Evolutionary conservation across 805 yeast species (phyloP), one percentile per base, ranked within the genome.

Genomic region (Cyberlindnera americana): DNA sequence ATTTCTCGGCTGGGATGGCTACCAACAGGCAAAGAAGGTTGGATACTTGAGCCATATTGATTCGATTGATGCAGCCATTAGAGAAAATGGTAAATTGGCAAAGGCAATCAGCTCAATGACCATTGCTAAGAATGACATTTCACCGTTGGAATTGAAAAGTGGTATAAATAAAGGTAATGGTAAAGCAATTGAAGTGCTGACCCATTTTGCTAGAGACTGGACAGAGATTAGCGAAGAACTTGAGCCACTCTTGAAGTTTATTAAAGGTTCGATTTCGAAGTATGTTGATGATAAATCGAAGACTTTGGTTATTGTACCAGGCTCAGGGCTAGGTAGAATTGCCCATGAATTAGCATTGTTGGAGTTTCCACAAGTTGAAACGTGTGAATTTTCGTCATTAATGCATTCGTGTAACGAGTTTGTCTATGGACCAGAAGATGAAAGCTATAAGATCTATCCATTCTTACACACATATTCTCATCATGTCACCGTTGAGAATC

Each of bases 161-260:
- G 59, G 50, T 1, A 36, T 47, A 8, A 33, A 18, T 11, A 47
- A 29, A 25, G 48, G 49, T 16, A 61, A 70, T 40, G 66, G 64
- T 38, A 60, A 77, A 40, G 84, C 83, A 2, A 69, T 78, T 19
- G 95, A 84, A 57, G 67, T 85, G 6, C 52, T 91, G 24, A 80
- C 88, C 36, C 96, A 89, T 59, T 74, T 74, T 44, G 75, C 80
- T 9, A 66, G 96, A 34, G 97, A 91, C 57, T 90, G 95, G 93
- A 63, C 81, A 3, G 49, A 47, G 0, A 60, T 59, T 13, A 79
- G 76, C 15, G 48, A 45, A 3, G 90, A 81, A 53, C 57, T 82
- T 1, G 41, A 54, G 5, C 84, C 84, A 0, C 58, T 87, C 32
- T 47, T 77, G 22, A 54, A 65, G 1, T 88, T 78, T 46, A 67